Evolutionary conservation across 306 rosid species (phyloP), one percentile per base, ranked within the genome.

Genomic region (Casuarina cunninghamiana): DNA sequence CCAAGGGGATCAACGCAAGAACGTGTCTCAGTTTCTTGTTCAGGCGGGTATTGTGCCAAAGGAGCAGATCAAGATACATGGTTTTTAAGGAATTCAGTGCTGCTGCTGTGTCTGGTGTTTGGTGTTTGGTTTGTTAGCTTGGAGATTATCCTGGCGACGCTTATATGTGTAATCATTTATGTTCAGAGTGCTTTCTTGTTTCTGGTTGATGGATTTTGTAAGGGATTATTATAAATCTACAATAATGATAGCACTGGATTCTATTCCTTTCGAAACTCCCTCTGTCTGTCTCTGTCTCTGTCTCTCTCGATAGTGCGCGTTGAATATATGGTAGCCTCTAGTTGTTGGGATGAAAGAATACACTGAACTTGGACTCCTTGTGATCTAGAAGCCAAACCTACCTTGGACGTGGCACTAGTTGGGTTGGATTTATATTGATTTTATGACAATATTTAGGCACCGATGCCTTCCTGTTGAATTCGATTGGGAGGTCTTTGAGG

Each of bases 1-100:
- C 73, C 97, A 93, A 62, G 98, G 98, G 10, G 98, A 93, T 75
- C 98, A 93, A 69, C 89, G 98, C 75, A 93, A 91, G 82, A 93
- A 93, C 73, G 97, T 85, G 7, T 90, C 92, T 2, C 96, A 91
- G 16, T 91, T 91, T 11, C 83, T 91, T 5, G 75, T 87, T 75
- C 87, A 93, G 53, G 92, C 85, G 39, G 88, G 92, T 0, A 83
- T 93, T 76, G 92, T 86, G 37, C 81, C 71, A 75, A 93, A 93
- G 83, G 98, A 93, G 32, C 92, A 85, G 51, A 89, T 93, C 76
- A 93, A 93, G 84, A 84, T 93, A 54, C 97, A 93, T 90, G 98
- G 98, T 75, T 93, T 93, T 61, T 93, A 72, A 91, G 42, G 3
- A 44, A 11, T 19, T 48, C 21, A 77, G 62, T 54, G 32, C 69